Base-by-base conservation (phyloP, 225 moss, liverwort and hornwort genomes). In the Pleurozium schreberi region DNA sequence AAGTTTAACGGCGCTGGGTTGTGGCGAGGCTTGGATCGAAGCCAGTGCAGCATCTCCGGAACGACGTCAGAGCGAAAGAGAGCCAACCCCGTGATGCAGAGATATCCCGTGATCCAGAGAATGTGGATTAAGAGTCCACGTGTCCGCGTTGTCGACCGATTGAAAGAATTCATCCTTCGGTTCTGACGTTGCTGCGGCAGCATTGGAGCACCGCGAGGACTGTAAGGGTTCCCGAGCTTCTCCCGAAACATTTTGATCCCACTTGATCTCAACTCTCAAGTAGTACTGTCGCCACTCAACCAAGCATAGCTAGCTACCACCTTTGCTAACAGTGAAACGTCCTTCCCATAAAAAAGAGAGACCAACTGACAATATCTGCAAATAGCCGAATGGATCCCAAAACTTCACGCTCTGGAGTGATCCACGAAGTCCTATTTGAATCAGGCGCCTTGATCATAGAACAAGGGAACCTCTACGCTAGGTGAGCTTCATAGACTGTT, bases 31-130 rank as follows among this genome's bases (percentile, higher is more conserved):
- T 26, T 62, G n/a, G 45, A 75, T 74, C 68, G 90, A 26, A 90
- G 80, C 75, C 68, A 61, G 45, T 91, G 94, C 52, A 99, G 87
- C 84, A 95, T 75, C 43, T 93, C 95, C 47, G 97, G 96, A 67
- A 96, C 91, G 75, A 89, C 81, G 50, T 74, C 93, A 7, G 95
- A 94, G 82, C 89, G 87, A 19, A 95, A 60, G 53, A 99, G 90
- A 59, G 93, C 93, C 47, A 90, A 90, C 36, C 97, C 85, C n/a
- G 89, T 94, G 84, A 99, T 80, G 88, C 92, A 90, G 15, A 97
- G 62, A 75, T 95, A 99, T 55, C 87, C 94, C 58, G 93, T 86
- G 50, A 96, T 81, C 96, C 96, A 97, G 26, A 96, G 62, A 83
- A 95, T 80, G 81, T 88, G 92, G 34, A 91, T 68, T 64, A 94